These are phyloP conservation scores for Strobilomyces echinocephalus DNA, from an alignment of 768 basidiomycete genomes.

Conservation along the genomic window DNA sequence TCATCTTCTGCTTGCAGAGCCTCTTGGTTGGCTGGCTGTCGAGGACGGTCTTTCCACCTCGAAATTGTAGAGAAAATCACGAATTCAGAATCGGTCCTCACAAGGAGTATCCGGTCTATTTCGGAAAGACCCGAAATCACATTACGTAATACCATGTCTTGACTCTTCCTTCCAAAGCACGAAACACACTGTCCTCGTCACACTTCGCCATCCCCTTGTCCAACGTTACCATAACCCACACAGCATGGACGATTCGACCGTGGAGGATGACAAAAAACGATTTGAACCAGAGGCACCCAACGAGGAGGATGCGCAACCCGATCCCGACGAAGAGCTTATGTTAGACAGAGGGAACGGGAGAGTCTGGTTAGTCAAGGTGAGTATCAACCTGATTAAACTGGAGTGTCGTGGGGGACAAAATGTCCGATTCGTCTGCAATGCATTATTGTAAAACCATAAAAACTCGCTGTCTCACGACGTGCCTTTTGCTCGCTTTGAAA, in stretches of 20 bases:
- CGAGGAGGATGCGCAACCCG: conserved; percentile 65
- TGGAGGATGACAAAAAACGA: conserved; percentile 67
- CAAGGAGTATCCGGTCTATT: too few relatives aligned
- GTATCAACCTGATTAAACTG: conserved; percentile 12
- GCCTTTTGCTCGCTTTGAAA: conserved; percentile 29
- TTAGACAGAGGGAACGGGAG: conserved; percentile 67
- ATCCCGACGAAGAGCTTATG: conserved; percentile 81
- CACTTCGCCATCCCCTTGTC: background rate
- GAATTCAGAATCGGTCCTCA: background rate
- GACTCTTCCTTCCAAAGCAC: too few relatives aligned
- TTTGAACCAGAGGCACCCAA: conserved; percentile 51
- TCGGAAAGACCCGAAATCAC: background rate
- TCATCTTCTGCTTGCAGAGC: conserved; percentile 26
- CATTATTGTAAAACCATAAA: background rate
- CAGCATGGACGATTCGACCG: conserved; percentile 31
- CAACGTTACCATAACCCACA: too few relatives aligned
- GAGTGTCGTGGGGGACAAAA: background rate
- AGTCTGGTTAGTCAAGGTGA: conserved; percentile 84
- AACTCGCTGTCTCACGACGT: background rate
- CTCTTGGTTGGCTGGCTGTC: conserved; percentile 43
- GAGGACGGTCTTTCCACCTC: conserved; percentile 28
- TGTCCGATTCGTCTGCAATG: background rate
- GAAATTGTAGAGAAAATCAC: background rate
- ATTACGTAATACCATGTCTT: background rate
- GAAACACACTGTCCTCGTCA: background rate